Evolutionary conservation across 208 protist genomes (phyloP).

Genomic region (Wallacemonas sp.): DNA sequence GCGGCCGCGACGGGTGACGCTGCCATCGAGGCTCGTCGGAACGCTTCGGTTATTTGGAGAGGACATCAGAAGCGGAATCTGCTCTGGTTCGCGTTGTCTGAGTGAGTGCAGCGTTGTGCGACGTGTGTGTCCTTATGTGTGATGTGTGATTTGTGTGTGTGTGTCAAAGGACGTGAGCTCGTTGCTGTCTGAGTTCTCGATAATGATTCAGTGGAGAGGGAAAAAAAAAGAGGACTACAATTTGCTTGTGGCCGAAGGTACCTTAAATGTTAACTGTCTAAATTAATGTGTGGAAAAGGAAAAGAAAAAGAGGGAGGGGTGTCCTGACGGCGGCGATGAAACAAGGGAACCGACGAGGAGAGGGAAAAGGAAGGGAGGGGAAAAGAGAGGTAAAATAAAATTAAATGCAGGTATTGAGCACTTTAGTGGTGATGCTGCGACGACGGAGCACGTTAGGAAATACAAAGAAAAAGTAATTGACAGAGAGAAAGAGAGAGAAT

Average conservation of each 20-base stretch:
- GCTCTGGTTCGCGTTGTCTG: background rate
- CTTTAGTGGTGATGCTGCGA: too few relatives aligned
- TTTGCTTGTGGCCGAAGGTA: too few relatives aligned
- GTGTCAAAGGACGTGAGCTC: background rate
- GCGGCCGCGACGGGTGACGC: too few relatives aligned
- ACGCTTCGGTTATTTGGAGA: background rate
- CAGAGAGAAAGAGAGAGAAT: too few relatives aligned
- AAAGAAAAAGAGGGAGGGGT: conserved; percentile 1
- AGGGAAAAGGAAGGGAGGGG: conserved; percentile 5
- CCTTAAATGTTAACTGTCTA: too few relatives aligned
- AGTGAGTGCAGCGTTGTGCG: background rate
- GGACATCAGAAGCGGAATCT: conserved; percentile 5
- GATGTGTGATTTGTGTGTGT: background rate
- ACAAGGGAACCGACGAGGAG: conserved; percentile 17
- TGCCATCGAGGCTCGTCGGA: background rate
- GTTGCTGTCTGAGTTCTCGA: too few relatives aligned
- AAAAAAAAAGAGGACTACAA: too few relatives aligned
- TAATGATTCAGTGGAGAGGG: too few relatives aligned
- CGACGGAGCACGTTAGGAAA: too few relatives aligned
- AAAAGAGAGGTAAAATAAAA: conserved; percentile 13
- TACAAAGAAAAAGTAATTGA: too few relatives aligned
- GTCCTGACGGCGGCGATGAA: conserved; percentile 1
- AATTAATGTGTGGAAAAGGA: background rate
- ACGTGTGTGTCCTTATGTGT: background rate
- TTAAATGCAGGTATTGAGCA: too few relatives aligned